Evolutionary conservation across 257 asterid genomes (phyloP).

Genomic region (Cynanchum wilfordii): DNA sequence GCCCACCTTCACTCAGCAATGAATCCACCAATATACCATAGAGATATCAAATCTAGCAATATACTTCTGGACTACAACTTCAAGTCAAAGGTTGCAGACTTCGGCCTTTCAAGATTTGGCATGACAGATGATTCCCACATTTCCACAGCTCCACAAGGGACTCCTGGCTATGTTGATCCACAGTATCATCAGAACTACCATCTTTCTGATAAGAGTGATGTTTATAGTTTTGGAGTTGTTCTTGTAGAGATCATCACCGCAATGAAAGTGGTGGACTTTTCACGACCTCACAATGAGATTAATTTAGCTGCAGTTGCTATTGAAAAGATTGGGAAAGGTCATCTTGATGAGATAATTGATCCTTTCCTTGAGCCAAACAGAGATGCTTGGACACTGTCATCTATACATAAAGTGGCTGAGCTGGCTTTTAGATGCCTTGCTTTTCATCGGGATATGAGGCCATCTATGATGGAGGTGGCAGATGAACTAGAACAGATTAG

Average conservation of each 20-base stretch:
- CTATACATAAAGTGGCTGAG: conserved; percentile 77
- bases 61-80: conserved; percentile 65
- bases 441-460: conserved; percentile 84
- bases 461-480: conserved; percentile 91
- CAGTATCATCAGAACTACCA: conserved; percentile 94
- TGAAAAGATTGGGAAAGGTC: conserved; percentile 80
- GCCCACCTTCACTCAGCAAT: conserved; percentile 76
- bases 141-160: conserved; percentile 96
- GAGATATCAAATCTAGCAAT: conserved; percentile 87
- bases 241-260: conserved; percentile 90
- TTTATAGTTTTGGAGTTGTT: conserved; percentile 92
- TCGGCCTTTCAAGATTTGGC: conserved; percentile 85
- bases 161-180: conserved; percentile 94
- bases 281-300: conserved; percentile 72
- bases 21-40: conserved; percentile 86
- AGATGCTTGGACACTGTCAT: conserved; percentile 91
- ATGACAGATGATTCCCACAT: conserved; percentile 88
- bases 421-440: conserved; percentile 92
- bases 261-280: conserved; percentile 74
- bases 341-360: conserved; percentile 75
- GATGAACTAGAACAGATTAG: conserved; percentile 86
- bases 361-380: conserved; percentile 67
- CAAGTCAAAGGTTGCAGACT: conserved; percentile 86
- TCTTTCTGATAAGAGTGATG: conserved; percentile 91
- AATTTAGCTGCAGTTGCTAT: conserved; percentile 81